Evolutionary conservation across 2,329 filamentous ascomycete species (phyloP), one percentile per base, ranked within the genome.

Genomic region (Verticillium alfalfae): DNA sequence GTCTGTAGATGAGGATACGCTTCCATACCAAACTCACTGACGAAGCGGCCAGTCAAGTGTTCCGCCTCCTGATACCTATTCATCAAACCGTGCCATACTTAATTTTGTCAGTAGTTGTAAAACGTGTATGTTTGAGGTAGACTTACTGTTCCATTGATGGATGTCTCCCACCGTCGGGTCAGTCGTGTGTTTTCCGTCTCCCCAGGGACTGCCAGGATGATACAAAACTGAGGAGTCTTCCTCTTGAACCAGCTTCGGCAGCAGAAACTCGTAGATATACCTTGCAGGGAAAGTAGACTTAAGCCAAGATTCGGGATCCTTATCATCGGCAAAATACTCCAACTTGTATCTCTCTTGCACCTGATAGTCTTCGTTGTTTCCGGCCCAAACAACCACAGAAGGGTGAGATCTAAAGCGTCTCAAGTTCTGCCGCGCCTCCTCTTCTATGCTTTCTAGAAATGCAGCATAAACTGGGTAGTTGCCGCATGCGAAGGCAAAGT

Each of bases 331-430:
- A 65, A 97, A 81, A 74, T 96, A 97, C 1, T 86, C 91, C 63
- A 97, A 81, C 0, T 83, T 81, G 66, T 84, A 85, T 31, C 82
- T 82, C 72, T 97, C 92, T 62, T 89, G 88, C 59, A 93, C 89
- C 73, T 94, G 90, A 73, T 97, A 97, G 72, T 97, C 93, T 73
- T 98, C 93, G 70, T 97, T 98, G 76, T 97, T 97, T 13, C 93
- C 94, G 3, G 91, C 93, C 78, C 88, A 97, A 62, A 97, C 89
- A 54, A 93, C 88, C 65, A 97, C 89, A 15, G 86, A 93, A 0
- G 93, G 91, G 71, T 97, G 94, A 72, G 97, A 92, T 55, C 92
- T 85, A 49, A 97, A 79, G 56, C 89, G 79, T 70, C 84, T 86
- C 64, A 93, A 82, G 68, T 93, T 92, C 65, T 85, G 85, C 82